Evolutionary conservation across 2,329 filamentous ascomycete genomes (phyloP).

Genomic region (Diaporthe batatas): DNA sequence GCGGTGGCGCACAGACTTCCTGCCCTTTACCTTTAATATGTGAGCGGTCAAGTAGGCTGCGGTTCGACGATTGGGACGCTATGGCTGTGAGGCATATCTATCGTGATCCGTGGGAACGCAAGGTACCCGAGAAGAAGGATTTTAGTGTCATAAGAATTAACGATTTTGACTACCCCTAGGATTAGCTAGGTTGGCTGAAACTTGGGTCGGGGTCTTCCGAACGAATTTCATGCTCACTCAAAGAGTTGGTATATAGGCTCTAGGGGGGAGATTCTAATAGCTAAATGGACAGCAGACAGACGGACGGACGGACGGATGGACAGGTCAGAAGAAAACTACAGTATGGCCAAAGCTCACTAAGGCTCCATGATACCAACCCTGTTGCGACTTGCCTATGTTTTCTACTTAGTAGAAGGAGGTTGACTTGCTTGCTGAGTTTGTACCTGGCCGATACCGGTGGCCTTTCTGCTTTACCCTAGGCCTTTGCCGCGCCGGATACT

Average conservation of each 20-base stretch:
- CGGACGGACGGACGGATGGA: no score
- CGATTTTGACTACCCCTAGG: not conserved
- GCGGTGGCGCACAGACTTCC: no score
- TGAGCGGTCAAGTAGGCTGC: not conserved
- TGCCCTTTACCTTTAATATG: constrained; percentile 7
- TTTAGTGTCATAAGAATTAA: not conserved
- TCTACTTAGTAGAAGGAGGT: not conserved
- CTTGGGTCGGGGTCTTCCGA: not conserved
- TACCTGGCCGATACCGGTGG: not conserved
- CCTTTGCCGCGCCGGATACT: not conserved
- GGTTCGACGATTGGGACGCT: constrained; percentile 5
- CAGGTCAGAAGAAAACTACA: no score
- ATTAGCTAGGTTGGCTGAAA: not conserved
- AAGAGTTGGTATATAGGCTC: no score
- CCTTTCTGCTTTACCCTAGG: not conserved
- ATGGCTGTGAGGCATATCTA: constrained; percentile 5
- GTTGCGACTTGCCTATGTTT: not conserved
- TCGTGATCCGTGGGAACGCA: constrained; percentile 4
- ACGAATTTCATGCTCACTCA: not conserved
- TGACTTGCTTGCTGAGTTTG: no score
- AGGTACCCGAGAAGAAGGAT: not conserved
- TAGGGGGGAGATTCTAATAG: no score
- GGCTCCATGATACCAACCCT: not conserved
- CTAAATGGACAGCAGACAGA: no score
- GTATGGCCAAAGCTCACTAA: no score